phyloP scores from a whole-genome alignment of 2,329 filamentous ascomycete genomes.

The Aspergillus aculeatus region DNA sequence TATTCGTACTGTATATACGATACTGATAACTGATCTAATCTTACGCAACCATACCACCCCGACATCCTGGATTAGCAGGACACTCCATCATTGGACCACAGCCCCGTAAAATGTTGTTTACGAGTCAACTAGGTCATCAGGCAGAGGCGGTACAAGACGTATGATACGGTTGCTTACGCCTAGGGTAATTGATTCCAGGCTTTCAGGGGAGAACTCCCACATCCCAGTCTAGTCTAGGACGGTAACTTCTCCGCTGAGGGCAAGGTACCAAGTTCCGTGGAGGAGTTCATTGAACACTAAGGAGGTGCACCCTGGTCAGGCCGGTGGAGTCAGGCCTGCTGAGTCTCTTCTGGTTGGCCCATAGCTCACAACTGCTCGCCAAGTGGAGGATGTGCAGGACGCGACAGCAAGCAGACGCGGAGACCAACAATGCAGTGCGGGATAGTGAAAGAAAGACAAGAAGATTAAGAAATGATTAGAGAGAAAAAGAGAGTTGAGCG shows the following conservation, averaged over 20 bases:
- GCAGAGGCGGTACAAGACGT: neutral
- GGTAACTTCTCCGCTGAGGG: slow-evolving; percentile 4
- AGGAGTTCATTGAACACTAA: neutral
- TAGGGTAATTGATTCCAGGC: neutral
- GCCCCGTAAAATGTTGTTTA: neutral
- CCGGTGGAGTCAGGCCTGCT: neutral
- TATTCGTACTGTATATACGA: neutral
- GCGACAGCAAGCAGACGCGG: slow-evolving; percentile 1
- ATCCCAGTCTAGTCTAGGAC: slow-evolving; percentile 1
- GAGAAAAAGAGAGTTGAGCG: neutral
- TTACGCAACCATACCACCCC: neutral
- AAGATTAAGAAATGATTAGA: neutral
- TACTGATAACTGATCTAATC: neutral
- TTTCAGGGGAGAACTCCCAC: slow-evolving; percentile 2
- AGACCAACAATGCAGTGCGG: neutral
- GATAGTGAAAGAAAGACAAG: neutral
- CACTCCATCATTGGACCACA: neutral
- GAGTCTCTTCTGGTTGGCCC: neutral
- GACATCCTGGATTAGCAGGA: neutral
- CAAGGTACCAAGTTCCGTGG: neutral
- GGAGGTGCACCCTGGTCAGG: slow-evolving; percentile 2
- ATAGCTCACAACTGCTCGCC: neutral
- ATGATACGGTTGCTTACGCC: neutral
- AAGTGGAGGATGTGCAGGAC: slow-evolving; percentile 1
- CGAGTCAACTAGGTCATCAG: neutral